Evolutionary conservation across 345 rosid species (phyloP).

Genomic region (Bretschneidera sinensis): DNA sequence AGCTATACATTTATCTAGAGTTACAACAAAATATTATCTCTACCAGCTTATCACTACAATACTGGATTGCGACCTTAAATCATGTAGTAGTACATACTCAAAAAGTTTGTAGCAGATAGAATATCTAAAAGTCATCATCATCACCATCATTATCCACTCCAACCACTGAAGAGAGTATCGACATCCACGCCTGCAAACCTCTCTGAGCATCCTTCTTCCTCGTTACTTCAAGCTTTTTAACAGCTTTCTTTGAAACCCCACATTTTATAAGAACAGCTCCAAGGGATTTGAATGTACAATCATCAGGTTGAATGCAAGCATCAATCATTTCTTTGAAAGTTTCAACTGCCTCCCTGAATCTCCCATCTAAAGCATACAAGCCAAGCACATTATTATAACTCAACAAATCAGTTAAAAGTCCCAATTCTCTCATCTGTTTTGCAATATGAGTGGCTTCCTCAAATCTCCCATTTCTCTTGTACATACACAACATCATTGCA

Average conservation of each 20-base stretch:
- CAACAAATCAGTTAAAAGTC: constrained; percentile 51
- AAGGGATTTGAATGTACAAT: constrained; percentile 58
- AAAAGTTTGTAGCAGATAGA: too few relatives aligned
- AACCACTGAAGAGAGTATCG: constrained; percentile 49
- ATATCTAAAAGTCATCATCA: too few relatives aligned
- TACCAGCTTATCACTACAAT: too few relatives aligned
- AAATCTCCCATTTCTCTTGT: constrained; percentile 65
- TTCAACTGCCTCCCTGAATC: constrained; percentile 54
- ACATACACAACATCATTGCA: constrained; percentile 86
- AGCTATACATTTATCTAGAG: too few relatives aligned
- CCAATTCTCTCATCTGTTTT: constrained; percentile 55
- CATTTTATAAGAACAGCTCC: constrained; percentile 57
- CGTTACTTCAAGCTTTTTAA: too few relatives aligned
- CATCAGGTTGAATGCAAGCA: constrained; percentile 49
- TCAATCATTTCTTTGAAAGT: constrained; percentile 66
- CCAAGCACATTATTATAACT: constrained; percentile 68
- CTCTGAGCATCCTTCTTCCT: constrained; percentile 40
- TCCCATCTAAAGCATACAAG: constrained; percentile 64
- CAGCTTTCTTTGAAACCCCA: constrained; percentile 62
- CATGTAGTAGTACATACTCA: too few relatives aligned
- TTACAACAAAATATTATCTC: too few relatives aligned
- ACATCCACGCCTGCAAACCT: constrained; percentile 55
- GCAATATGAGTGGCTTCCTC: constrained; percentile 67
- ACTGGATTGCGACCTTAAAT: too few relatives aligned
- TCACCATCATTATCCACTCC: constrained; percentile 26